Base-by-base conservation (phyloP, 179 eudicot genomes). In the Spinacia oleracea region DNA sequence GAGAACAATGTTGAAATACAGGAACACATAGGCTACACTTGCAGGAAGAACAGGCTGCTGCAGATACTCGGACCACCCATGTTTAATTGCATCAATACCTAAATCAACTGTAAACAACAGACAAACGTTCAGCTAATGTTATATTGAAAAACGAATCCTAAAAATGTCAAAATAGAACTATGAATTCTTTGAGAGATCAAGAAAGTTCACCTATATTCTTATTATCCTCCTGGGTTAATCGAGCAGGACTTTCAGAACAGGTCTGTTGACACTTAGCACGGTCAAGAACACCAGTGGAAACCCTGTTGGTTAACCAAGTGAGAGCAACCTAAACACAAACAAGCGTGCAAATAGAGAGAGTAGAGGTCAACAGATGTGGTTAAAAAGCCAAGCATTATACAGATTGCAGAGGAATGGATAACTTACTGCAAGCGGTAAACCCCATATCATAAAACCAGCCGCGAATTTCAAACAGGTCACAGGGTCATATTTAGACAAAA, bases 21-120 rank as follows among this genome's bases (percentile, higher is more conserved):
- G 91, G 78, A 94, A 89, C 67, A 94, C 98, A 82, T 89, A 94
- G 70, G 98, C 97, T 83, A 94, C 88, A 85, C 98, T 94, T 9
- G 97, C 98, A 58, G 98, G 98, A 84, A 93, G 97, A 82, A 93
- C 97, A 77, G 98, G 98, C 83, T 93, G 98, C 82, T 90, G 89
- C 83, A 93, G 73, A 84, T 94, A 94, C 82, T 95, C 97, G 45
- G 85, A 73, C 98, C 97, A 93, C 59, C 98, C 97, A 65, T 90
- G 91, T 88, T 87, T 93, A 66, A 93, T 93, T 51, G 95, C 89
- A 70, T 85, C 87, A 68, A 94, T 79, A 77, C 97, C 89, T 79
- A 78, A 75, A 55, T 78, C 77, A 82, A 90, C 97, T 91, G 84
- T 51, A 78, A 71, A 81, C 48, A 59, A 79, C 35, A 77, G 70